Base-by-base conservation (phyloP, 257 asterid species). In the Sherardia arvensis region DNA sequence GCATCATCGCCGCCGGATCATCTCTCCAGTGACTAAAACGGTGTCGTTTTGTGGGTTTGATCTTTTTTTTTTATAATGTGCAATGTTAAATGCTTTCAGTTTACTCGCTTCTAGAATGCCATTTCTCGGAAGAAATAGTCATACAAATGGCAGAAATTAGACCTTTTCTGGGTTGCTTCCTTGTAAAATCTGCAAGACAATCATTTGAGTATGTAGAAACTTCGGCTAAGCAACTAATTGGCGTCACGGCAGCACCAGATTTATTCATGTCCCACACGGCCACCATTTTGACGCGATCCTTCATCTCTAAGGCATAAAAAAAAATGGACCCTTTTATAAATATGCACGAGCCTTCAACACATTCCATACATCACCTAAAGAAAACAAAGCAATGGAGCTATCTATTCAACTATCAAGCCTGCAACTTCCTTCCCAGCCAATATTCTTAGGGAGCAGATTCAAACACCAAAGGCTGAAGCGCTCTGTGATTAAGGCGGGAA, bases 181-280 rank as follows among this genome's bases (percentile, higher is more conserved):
- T 43, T 17, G 20, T 43, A 15, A 43, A 43, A 43, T 15, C 51
- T 14, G 51, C 51, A 43, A 15, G 51, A n/a, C n/a, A n/a, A n/a
- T n/a, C n/a, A n/a, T n/a, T n/a, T 43, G 51, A 20, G 5, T 38
- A 43, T 14, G 51, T 43, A 49, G 26, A 49, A 49, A 15, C 2
- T 49, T 49, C 56, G 26, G 27, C 56, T n/a, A 49, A 51, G 67
- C 26, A 62, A 49, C 25, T 27, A 25, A 17, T 26, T 6, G 3
- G 57, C 36, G 40, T 58, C 64, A 55, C 67, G 58, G 64, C 28
- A 30, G 8, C 45, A 10, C 17, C 8, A 0, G 1, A n/a, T n/a
- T 43, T 43, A 43, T 17, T 2, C 20, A 20, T 26, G 23, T 21
- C 69, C 33, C 66, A 43, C 66, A 7, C 71, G 58, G 62, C 54